phyloP scores from a whole-genome alignment of 2,329 filamentous ascomycete species.

The Aureobasidium sp. region DNA sequence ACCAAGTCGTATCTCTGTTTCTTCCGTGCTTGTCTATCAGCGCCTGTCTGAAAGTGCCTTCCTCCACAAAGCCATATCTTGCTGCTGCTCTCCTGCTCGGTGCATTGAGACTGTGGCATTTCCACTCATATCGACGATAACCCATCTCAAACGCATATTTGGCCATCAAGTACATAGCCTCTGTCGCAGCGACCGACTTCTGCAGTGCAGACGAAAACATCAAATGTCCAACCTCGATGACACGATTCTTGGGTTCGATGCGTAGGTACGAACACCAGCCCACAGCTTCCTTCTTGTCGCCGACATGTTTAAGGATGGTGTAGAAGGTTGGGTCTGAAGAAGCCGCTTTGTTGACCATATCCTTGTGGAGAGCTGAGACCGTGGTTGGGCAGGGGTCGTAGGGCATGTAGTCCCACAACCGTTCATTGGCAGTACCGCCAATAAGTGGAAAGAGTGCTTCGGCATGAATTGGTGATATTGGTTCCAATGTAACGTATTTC shows the following conservation, averaged over 20 bases:
- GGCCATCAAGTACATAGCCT: conserved; percentile 51
- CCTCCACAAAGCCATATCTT: conserved; percentile 51
- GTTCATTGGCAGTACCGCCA: conserved; percentile 14
- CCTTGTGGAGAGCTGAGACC: conserved; percentile 16
- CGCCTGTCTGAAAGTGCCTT: conserved; percentile 56
- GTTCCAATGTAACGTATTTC: conserved; percentile 17
- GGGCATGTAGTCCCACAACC: conserved; percentile 39
- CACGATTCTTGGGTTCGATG: conserved; percentile 41
- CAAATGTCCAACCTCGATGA: conserved; percentile 52
- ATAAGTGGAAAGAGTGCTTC: conserved; percentile 17
- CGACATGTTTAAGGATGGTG: conserved; percentile 32
- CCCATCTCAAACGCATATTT: conserved; percentile 48
- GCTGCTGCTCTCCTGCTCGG: conserved; percentile 48
- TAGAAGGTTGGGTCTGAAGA: conserved; percentile 38
- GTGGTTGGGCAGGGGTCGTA: conserved; percentile 29
- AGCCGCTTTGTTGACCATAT: conserved; percentile 24
- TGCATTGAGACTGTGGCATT: conserved; percentile 52
- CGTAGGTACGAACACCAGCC: conserved; percentile 39
- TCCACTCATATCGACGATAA: conserved; percentile 57
- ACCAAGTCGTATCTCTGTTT: conserved; percentile 55
- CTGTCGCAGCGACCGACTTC: conserved; percentile 51
- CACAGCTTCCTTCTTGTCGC: conserved; percentile 31
- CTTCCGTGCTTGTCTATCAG: conserved; percentile 50
- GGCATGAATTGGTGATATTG: conserved; percentile 14
- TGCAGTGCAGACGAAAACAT: conserved; percentile 46